Evolutionary conservation across 495 filamentous ascomycete species (phyloP).

Genomic region (Penicillium malachiteum): DNA sequence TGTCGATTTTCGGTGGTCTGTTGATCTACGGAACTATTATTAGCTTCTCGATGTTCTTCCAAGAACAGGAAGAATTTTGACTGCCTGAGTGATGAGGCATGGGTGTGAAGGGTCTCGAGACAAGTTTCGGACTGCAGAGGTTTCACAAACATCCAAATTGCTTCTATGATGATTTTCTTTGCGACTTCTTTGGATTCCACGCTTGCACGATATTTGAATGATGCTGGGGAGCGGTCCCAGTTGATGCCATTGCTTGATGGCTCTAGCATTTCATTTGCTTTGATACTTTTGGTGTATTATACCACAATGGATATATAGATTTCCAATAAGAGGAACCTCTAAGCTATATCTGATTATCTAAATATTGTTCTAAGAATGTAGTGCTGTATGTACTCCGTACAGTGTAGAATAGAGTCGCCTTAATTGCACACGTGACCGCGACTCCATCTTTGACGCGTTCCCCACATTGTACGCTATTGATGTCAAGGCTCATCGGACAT

Average conservation of each 20-base stretch:
- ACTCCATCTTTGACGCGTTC: constrained; percentile 5
- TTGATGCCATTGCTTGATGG: constrained; percentile 15
- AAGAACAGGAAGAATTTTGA: constrained; percentile 87
- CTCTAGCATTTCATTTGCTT: constrained; percentile 16
- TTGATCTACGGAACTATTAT: constrained; percentile 98
- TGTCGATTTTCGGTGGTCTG: constrained; percentile 89
- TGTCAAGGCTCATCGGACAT: neutral
- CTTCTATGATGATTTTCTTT: constrained; percentile 19
- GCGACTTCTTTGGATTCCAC: constrained; percentile 17
- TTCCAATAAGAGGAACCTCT: neutral
- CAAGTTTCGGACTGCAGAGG: neutral
- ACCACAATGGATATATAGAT: constrained; percentile 27
- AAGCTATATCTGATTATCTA: neutral
- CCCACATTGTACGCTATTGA: constrained; percentile 7
- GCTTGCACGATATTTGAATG: constrained; percentile 18
- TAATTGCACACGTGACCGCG: neutral
- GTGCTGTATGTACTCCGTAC: neutral
- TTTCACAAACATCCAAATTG: constrained; percentile 4
- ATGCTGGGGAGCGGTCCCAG: constrained; percentile 9
- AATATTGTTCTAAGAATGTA: too few relatives aligned
- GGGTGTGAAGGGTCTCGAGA: neutral
- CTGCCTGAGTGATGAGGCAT: constrained; percentile 1
- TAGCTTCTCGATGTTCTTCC: constrained; percentile 96
- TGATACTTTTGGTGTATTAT: constrained; percentile 25
- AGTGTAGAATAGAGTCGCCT: neutral